Evolutionary conservation across 1,284 basidiomycete genomes (phyloP), one percentile per base, ranked within the genome.

Genomic region (Ustilago hordei): DNA sequence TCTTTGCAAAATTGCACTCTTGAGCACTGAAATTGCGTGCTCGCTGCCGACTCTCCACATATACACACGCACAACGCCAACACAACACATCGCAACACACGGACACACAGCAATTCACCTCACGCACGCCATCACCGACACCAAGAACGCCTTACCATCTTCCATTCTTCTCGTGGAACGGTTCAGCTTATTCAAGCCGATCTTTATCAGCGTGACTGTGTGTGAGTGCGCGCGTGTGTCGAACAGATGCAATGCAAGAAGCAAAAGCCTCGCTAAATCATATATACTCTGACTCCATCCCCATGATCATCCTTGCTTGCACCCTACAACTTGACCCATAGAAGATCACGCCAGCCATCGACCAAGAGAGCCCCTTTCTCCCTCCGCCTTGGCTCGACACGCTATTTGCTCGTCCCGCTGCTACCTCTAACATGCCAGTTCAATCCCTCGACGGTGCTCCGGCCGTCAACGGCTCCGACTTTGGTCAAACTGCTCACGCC

Each of bases 11-110:
- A 68, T 58, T 62, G 55, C 60, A 58, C 60, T 60, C 50, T 62
- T 39, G 23, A 45, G 8, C 7, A 17, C n/a, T 2, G 62, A 62
- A 62, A 68, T 68, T 57, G 65, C 65, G 65, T 68, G 65, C 65
- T 68, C 55, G 15, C 48, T 13, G 43, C 41, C 34, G 31, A 15
- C 34, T 65, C 56, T 43, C 39, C 55, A 57, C 52, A 54, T 54
- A 34, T 9, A 53, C 31, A 43, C 9, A 34, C 31, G 15, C 5
- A 34, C 50, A 53, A 28, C 23, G 23, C 23, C n/a, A 23, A 23
- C 50, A 53, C 32, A 53, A 34, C 13, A 12, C 13, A 7, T n/a
- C 39, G n/a, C 13, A 7, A 15, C 23, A n/a, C 39, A 15, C 2
- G 12, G 3, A 45, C 43, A 45, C 32, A 35, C 52, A 35, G 36